phyloP scores from a whole-genome alignment of 768 basidiomycete species.

The Suillus cothurnatus region DNA sequence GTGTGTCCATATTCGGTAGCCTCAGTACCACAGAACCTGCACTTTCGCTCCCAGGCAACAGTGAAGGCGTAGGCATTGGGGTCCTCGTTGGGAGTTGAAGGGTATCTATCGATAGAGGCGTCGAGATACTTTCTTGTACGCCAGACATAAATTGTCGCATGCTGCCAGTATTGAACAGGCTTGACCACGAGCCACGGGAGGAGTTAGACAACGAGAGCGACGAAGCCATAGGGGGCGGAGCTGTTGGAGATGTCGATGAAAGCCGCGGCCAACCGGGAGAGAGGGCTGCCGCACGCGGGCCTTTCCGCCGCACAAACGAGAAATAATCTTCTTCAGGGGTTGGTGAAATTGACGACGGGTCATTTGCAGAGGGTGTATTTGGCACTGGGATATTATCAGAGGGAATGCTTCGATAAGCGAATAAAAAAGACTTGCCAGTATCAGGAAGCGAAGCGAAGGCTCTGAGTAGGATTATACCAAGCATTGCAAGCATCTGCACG shows the following conservation, averaged over 20 bases:
- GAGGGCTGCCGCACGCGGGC: slow-evolving; percentile 40
- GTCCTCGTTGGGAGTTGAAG: slow-evolving; percentile 7
- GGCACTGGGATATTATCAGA: slow-evolving; percentile 7
- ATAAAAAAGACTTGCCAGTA: slow-evolving; percentile 17
- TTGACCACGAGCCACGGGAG: slow-evolving; percentile 82
- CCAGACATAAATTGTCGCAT: slow-evolving; percentile 72
- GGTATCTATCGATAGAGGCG: slow-evolving; percentile 34
- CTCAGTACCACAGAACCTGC: slow-evolving; percentile 16
- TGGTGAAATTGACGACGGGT: slow-evolving; percentile 19
- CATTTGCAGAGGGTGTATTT: slow-evolving; percentile 23
- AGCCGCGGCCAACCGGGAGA: slow-evolving; percentile 59
- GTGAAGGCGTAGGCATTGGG: slow-evolving; percentile 25
- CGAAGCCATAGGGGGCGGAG: slow-evolving; percentile 38
- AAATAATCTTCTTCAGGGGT: slow-evolving; percentile 59
- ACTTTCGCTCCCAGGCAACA: slow-evolving; percentile 25
- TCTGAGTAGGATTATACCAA: slow-evolving; percentile 68
- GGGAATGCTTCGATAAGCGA: not conserved
- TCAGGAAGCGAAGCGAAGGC: slow-evolving; percentile 22
- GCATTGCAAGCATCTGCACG: slow-evolving; percentile 81
- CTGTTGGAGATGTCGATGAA: slow-evolving; percentile 44
- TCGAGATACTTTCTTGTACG: slow-evolving; percentile 51
- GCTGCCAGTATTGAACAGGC: slow-evolving; percentile 65
- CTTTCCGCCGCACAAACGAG: slow-evolving; percentile 41
- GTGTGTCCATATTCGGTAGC: slow-evolving; percentile 29
- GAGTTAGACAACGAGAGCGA: slow-evolving; percentile 57